phyloP scores from a whole-genome alignment of 306 rosid genomes.

The Carpinus fangiana region DNA sequence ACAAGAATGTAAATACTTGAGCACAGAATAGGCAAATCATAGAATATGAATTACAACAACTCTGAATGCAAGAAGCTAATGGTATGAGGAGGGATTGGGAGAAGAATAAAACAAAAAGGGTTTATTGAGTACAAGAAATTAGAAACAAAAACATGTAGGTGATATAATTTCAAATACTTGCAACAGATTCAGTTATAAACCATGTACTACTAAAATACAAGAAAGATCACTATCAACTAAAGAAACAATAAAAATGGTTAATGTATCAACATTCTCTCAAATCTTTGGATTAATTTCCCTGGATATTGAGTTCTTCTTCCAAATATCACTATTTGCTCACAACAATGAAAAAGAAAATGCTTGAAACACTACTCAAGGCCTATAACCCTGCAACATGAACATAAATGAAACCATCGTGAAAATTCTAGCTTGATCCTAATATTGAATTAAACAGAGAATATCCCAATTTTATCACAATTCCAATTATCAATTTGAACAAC shows the following conservation, averaged over 20 bases:
- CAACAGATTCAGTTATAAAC: not conserved
- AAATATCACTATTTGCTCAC: not conserved
- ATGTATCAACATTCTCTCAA: not conserved
- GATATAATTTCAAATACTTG: not conserved
- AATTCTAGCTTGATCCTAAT: too few species aligned
- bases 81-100: not conserved
- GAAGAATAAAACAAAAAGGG: not conserved
- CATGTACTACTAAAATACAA: not conserved
- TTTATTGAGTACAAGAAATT: not conserved
- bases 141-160: slow-evolving; percentile 1
- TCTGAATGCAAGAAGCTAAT: not conserved
- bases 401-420: not conserved
- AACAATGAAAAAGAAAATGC: not conserved
- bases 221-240: not conserved
- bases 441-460: too few species aligned
- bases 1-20: slow-evolving; percentile 21
- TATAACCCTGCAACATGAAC: not conserved
- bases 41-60: not conserved
- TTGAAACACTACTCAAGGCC: not conserved
- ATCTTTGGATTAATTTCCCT: not conserved
- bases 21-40: slow-evolving; percentile 6
- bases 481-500: too few species aligned
- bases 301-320: not conserved
- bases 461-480: too few species aligned
- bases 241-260: not conserved